Conservation (phyloP, 2,329 filamentous ascomycete species). For the Pezicula neosporulosa region DNA sequence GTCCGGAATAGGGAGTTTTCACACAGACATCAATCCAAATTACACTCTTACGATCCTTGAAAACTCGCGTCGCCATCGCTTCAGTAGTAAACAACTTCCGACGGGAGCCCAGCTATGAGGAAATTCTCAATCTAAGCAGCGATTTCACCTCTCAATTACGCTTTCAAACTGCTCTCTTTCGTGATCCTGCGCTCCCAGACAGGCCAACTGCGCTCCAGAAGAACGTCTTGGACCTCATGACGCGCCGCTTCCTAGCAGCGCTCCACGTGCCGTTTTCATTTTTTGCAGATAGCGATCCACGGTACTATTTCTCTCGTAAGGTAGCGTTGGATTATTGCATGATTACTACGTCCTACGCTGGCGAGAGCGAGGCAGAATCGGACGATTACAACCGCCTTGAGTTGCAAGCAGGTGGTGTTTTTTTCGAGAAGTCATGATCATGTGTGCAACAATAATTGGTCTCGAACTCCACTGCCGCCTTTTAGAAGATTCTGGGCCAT, state of each 20-base stretch:
- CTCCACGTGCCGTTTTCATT: slow-evolving; percentile 48
- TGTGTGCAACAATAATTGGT: not conserved
- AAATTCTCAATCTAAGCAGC: slow-evolving; percentile 42
- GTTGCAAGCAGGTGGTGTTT: not conserved
- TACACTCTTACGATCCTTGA: slow-evolving; percentile 39
- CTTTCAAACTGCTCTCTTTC: slow-evolving; percentile 13
- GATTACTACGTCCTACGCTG: slow-evolving; percentile 12
- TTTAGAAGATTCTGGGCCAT: not conserved
- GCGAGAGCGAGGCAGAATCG: not conserved
- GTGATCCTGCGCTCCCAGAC: not conserved
- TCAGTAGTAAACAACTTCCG: slow-evolving; percentile 44
- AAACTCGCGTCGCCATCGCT: slow-evolving; percentile 40
- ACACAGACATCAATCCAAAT: slow-evolving; percentile 50
- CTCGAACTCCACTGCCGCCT: not conserved
- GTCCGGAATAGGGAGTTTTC: slow-evolving; percentile 19
- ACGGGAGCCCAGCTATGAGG: slow-evolving; percentile 40
- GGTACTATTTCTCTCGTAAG: slow-evolving; percentile 47
- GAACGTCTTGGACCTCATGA: slow-evolving; percentile 47
- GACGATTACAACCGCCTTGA: not conserved
- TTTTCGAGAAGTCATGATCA: not conserved
- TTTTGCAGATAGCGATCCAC: slow-evolving; percentile 37
- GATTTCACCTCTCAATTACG: slow-evolving; percentile 40
- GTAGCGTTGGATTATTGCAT: slow-evolving; percentile 41
- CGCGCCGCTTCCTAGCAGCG: slow-evolving; percentile 51
- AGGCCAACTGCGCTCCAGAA: slow-evolving; percentile 23